A percentile compares a stretch with the other conserved stretches of the same genome.
These are phyloP conservation scores for Solanum hybrid DNA, from an alignment of 305 asterid species.

Conservation along the genomic window DNA sequence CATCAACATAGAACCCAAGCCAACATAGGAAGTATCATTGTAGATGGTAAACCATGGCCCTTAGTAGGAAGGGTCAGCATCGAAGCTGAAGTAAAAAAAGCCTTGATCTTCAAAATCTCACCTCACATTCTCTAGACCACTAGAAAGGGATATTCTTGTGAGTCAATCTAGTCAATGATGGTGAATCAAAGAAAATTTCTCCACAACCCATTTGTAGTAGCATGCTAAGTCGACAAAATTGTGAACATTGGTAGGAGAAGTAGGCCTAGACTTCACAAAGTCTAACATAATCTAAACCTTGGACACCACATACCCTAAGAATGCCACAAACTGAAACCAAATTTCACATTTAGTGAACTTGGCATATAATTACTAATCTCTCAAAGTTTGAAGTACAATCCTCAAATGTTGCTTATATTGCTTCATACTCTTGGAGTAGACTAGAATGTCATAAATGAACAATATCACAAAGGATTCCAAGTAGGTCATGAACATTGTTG, in stretches of 20 bases:
- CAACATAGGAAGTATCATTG: neutral
- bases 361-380: neutral
- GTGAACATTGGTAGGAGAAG: neutral
- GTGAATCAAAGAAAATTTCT: neutral
- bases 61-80: neutral
- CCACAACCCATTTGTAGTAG: neutral
- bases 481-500: neutral
- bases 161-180: neutral
- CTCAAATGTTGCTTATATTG: neutral
- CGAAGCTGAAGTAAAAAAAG: neutral
- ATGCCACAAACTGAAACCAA: neutral
- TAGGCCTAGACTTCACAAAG: neutral
- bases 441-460: neutral
- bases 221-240: neutral
- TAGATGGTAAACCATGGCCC: neutral
- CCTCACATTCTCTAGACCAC: neutral
- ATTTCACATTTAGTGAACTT: neutral
- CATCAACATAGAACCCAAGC: neutral
- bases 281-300: neutral
- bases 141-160: neutral
- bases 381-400: neutral
- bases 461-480: neutral
- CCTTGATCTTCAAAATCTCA: neutral
- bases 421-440: neutral
- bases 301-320: neutral